phyloP scores from a whole-genome alignment of 257 asterid genomes.

The Primulina huaijiensis region DNA sequence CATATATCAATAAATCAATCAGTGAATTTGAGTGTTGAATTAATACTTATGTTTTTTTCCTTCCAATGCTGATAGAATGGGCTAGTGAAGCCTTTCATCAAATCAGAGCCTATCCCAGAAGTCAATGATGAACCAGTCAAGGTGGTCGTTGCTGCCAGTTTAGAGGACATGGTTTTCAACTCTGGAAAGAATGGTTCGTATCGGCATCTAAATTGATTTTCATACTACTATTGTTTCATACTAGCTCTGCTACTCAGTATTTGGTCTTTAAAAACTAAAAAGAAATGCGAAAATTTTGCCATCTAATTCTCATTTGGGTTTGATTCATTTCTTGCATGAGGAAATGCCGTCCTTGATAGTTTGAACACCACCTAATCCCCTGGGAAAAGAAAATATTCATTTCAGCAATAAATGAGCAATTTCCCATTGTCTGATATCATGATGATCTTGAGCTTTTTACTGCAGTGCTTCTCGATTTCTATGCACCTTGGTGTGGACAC shows the following conservation, averaged over 20 bases:
- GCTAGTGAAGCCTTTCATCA: conserved; percentile 48
- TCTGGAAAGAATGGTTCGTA: conserved; percentile 74
- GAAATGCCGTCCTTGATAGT: background rate
- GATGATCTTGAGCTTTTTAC: background rate
- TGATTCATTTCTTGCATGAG: background rate
- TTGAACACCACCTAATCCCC: background rate
- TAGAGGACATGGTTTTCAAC: conserved; percentile 57
- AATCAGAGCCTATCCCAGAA: conserved; percentile 78
- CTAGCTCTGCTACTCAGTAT: background rate
- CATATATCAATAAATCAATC: conserved; percentile 7
- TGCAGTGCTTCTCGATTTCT: conserved; percentile 70
- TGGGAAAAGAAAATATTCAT: background rate
- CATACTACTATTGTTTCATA: background rate
- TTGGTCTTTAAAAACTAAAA: background rate
- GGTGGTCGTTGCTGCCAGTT: conserved; percentile 67
- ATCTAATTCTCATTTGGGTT: background rate
- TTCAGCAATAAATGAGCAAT: background rate
- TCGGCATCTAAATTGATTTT: background rate
- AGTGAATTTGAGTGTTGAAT: conserved; percentile 1
- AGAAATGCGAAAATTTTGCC: background rate
- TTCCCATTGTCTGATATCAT: background rate
- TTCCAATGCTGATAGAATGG: conserved; percentile 53
- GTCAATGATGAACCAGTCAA: conserved; percentile 75
- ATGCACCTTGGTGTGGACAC: conserved; percentile 94
- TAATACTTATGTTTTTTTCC: background rate